Conservation (phyloP, 2,329 filamentous ascomycete genomes). For the Byssochlamys sp. region DNA sequence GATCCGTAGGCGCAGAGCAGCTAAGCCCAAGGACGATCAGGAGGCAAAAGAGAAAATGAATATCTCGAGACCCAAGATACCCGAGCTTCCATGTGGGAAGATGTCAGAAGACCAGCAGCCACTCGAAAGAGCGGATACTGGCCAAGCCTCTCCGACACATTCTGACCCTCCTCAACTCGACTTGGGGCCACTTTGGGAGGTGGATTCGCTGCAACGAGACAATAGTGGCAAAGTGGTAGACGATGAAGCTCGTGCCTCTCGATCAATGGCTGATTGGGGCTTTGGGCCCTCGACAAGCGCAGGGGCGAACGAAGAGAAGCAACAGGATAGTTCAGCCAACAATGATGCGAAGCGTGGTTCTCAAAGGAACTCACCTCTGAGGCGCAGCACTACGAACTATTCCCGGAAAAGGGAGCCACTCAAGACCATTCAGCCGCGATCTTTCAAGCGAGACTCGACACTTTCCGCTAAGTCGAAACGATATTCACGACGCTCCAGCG, state of each 20-base stretch:
- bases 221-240: constrained; percentile 10
- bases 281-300: constrained; percentile 16
- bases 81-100: constrained; percentile 18
- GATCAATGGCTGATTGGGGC: constrained; percentile 21
- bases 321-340: constrained; percentile 13
- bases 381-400: constrained; percentile 18
- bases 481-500: constrained; percentile 30
- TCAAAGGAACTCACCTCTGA: constrained; percentile 19
- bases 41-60: constrained; percentile 13
- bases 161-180: constrained; percentile 27
- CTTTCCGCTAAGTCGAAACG: constrained; percentile 27
- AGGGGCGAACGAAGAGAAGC: constrained; percentile 13
- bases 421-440: constrained; percentile 25
- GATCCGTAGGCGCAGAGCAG: constrained; percentile 21
- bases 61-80: constrained; percentile 12
- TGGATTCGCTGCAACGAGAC: constrained; percentile 15
- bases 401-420: constrained; percentile 27
- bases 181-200: constrained; percentile 24
- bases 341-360: constrained; percentile 19
- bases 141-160: constrained; percentile 10
- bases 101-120: constrained; percentile 11
- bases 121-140: constrained; percentile 14
- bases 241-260: constrained; percentile 17
- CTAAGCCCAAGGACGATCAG: constrained; percentile 12
- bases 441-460: constrained; percentile 27